phyloP scores from a whole-genome alignment of 345 rosid genomes.

The Draba incana region DNA sequence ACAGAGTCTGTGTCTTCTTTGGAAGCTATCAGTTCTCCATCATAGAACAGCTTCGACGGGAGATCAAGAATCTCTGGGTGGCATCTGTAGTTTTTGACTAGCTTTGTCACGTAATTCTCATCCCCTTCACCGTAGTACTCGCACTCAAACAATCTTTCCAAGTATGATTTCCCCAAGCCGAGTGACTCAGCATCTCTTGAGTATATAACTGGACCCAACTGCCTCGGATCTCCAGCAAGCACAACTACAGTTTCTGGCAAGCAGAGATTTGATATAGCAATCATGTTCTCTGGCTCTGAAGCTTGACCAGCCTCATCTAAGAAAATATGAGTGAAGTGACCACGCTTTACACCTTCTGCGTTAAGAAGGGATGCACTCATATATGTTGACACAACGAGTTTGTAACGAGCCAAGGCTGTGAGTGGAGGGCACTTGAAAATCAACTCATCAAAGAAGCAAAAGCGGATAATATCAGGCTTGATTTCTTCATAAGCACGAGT shows the following conservation, averaged over 20 bases:
- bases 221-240: conserved; percentile 98
- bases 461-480: conserved; percentile 57
- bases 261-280: conserved; percentile 70
- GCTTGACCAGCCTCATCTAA: conserved; percentile 98
- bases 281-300: conserved; percentile 94
- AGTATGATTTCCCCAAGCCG: conserved; percentile 78
- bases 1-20: conserved; percentile 62
- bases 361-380: conserved; percentile 81
- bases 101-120: conserved; percentile 71
- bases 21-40: conserved; percentile 75
- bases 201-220: conserved; percentile 87
- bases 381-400: conserved; percentile 75
- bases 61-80: conserved; percentile 82
- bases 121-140: conserved; percentile 55
- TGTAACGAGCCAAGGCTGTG: conserved; percentile 52
- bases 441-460: conserved; percentile 69
- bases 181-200: conserved; percentile 62
- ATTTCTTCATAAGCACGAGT: conserved; percentile 72
- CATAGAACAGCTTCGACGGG: conserved; percentile 81
- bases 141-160: conserved; percentile 74
- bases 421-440: conserved; percentile 78
- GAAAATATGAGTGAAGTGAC: conserved; percentile 92
- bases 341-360: conserved; percentile 72
- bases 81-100: conserved; percentile 78
- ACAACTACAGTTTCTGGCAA: conserved; percentile 70